Conservation (phyloP, 2,329 filamentous ascomycete genomes). For the Xylariaceae sp. region DNA sequence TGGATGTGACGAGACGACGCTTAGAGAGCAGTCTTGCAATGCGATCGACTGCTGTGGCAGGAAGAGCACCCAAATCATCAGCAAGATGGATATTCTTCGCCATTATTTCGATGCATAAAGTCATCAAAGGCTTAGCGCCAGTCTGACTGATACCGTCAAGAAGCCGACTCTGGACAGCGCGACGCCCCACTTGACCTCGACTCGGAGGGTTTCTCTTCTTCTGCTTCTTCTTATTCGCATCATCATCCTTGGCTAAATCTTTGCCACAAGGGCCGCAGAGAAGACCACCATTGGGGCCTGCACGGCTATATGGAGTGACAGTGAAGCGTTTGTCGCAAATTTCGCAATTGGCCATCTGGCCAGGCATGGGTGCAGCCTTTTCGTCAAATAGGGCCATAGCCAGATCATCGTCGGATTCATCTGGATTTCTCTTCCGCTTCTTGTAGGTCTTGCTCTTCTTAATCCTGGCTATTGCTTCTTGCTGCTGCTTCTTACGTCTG, state of each 20-base stretch:
- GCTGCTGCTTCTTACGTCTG: constrained; percentile 49
- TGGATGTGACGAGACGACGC: constrained; percentile 49
- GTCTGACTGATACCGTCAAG: constrained; percentile 67
- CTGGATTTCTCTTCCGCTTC: constrained; percentile 41
- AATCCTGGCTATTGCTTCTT: constrained; percentile 56
- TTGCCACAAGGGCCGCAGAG: constrained; percentile 80
- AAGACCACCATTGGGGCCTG: constrained; percentile 78
- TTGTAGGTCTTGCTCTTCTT: constrained; percentile 57
- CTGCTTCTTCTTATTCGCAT: constrained; percentile 52
- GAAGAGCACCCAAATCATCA: constrained; percentile 58
- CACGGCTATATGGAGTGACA: constrained; percentile 82
- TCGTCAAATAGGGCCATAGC: constrained; percentile 45
- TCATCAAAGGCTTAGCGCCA: constrained; percentile 66
- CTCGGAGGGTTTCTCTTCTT: constrained; percentile 46
- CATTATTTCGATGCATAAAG: constrained; percentile 58
- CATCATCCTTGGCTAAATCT: constrained; percentile 63
- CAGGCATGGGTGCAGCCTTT: constrained; percentile 57
- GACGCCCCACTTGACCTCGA: constrained; percentile 56
- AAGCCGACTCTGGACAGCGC: constrained; percentile 77
- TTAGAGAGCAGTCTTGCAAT: constrained; percentile 59
- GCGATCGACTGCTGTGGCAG: constrained; percentile 51
- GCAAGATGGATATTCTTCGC: constrained; percentile 60
- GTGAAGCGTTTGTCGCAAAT: constrained; percentile 84
- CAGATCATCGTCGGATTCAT: constrained; percentile 41
- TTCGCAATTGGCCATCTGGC: constrained; percentile 86